phyloP scores from a whole-genome alignment of 495 filamentous ascomycete species.

The Hypoxylon intermedium region DNA sequence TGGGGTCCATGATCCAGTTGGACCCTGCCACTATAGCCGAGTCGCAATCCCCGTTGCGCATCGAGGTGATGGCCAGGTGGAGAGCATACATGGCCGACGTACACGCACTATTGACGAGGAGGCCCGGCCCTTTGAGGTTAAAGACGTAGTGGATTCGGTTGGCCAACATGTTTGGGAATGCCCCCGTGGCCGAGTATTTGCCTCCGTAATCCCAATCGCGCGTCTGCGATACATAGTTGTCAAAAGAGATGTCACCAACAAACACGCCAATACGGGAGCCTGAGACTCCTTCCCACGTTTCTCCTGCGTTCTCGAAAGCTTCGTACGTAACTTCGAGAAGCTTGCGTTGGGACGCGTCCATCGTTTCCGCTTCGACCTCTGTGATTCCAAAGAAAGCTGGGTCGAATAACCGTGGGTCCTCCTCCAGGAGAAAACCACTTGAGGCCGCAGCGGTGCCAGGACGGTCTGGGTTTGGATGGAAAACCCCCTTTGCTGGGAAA shows the following conservation, averaged over 20 bases:
- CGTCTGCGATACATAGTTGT: constrained; percentile 49
- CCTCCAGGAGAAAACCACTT: constrained; percentile 50
- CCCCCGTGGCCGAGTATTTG: constrained; percentile 61
- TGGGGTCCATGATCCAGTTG: constrained; percentile 50
- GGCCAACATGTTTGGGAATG: constrained; percentile 55
- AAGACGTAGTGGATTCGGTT: constrained; percentile 67
- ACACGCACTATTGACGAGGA: constrained; percentile 52
- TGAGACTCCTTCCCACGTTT: constrained; percentile 48
- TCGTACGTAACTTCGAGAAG: constrained; percentile 68
- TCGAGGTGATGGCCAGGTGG: constrained; percentile 58
- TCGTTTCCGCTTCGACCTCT: constrained; percentile 53
- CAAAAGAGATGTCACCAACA: constrained; percentile 50
- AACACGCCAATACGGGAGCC: constrained; percentile 52
- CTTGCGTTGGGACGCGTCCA: constrained; percentile 54
- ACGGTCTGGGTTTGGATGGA: constrained; percentile 60
- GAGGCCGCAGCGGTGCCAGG: constrained; percentile 42
- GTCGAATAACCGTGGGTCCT: constrained; percentile 57
- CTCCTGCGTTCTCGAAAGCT: constrained; percentile 59
- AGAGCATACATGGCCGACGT: constrained; percentile 62
- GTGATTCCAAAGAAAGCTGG: constrained; percentile 66
- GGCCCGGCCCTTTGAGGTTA: constrained; percentile 59
- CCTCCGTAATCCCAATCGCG: constrained; percentile 46
- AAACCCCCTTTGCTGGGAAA: constrained; percentile 69
- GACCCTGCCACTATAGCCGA: constrained; percentile 56
- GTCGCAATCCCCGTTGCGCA: constrained; percentile 57